Conservation (phyloP, 805 yeast genomes). For the Candida silvatica region DNA sequence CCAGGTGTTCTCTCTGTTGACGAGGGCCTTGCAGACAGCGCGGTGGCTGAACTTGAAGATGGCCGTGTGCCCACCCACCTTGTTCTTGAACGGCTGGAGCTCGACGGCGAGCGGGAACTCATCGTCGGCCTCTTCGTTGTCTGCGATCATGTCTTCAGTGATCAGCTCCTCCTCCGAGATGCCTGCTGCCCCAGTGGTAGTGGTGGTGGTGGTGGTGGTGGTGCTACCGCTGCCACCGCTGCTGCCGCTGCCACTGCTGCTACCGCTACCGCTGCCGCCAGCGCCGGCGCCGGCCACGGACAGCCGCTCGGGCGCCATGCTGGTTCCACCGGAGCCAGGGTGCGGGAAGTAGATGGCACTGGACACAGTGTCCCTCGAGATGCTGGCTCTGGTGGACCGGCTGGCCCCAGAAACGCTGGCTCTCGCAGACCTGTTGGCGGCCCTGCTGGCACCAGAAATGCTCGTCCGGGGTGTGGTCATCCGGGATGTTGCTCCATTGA, state of each 20-base stretch:
- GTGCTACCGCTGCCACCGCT: not conserved
- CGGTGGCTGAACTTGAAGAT: slow-evolving; percentile 84
- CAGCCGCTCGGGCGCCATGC: too few relatives aligned
- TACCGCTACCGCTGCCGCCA: not conserved
- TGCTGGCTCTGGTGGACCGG: not conserved
- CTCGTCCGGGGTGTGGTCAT: too few relatives aligned
- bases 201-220: not conserved
- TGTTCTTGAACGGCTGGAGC: slow-evolving; percentile 81
- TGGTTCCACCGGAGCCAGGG: slow-evolving; percentile 14
- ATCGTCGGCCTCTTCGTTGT: slow-evolving; percentile 13
- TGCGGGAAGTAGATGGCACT: slow-evolving; percentile 70
- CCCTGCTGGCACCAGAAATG: too few relatives aligned
- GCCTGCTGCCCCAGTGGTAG: not conserved
- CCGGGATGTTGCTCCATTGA: too few relatives aligned
- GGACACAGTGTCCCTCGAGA: slow-evolving; percentile 52
- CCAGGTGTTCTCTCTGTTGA: slow-evolving; percentile 84
- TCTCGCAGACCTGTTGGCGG: too few relatives aligned
- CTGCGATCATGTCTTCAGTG: not conserved
- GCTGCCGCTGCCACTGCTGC: not conserved
- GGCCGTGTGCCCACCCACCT: slow-evolving; percentile 98
- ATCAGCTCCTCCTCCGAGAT: not conserved
- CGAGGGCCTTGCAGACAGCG: slow-evolving; percentile 91
- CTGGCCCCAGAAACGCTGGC: too few relatives aligned
- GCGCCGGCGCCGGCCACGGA: slow-evolving; percentile 1
- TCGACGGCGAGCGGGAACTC: slow-evolving; percentile 76